phyloP scores from a whole-genome alignment of 2,329 filamentous ascomycete species.

The Colletotrichum eleusines region DNA sequence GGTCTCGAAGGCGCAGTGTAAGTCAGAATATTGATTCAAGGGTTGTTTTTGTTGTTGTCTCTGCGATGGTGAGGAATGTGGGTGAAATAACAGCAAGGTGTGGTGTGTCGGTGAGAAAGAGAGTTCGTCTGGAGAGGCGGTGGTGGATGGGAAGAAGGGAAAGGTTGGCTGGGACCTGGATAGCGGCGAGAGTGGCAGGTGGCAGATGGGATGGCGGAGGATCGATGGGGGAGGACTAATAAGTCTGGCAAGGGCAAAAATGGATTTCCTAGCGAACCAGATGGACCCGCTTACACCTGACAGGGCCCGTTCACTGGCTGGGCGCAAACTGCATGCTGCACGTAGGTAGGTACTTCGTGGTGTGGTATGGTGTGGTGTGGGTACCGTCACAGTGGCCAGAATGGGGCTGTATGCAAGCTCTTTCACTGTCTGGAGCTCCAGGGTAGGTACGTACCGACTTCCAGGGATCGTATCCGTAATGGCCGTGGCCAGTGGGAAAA shows the following conservation, averaged over 20 bases:
- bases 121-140: conserved; percentile 25
- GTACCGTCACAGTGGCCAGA: conserved; percentile 26
- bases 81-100: conserved; percentile 3
- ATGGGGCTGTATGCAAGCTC: neutral
- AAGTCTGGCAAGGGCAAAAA: conserved; percentile 21
- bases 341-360: neutral
- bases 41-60: conserved; percentile 8
- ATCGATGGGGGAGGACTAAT: conserved; percentile 7
- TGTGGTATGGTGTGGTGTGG: conserved; percentile 1
- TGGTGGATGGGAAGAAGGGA: conserved; percentile 35
- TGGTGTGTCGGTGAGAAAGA: conserved; percentile 35
- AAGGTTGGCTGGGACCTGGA: conserved; percentile 41
- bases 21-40: conserved; percentile 6
- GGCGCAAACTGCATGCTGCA: conserved; percentile 39
- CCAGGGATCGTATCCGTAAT: conserved; percentile 40
- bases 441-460: conserved; percentile 29
- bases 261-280: conserved; percentile 11
- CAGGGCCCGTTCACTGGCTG: conserved; percentile 34
- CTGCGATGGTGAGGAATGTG: conserved; percentile 29
- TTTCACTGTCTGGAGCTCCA: conserved; percentile 23
- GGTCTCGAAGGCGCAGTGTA: neutral
- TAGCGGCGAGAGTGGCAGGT: conserved; percentile 40
- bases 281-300: conserved; percentile 26
- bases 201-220: conserved; percentile 34
- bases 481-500: conserved; percentile 10